Evolutionary conservation across 2,329 filamentous ascomycete species (phyloP), one percentile per base, ranked within the genome.

Genomic region (Paecilomyces sp.): DNA sequence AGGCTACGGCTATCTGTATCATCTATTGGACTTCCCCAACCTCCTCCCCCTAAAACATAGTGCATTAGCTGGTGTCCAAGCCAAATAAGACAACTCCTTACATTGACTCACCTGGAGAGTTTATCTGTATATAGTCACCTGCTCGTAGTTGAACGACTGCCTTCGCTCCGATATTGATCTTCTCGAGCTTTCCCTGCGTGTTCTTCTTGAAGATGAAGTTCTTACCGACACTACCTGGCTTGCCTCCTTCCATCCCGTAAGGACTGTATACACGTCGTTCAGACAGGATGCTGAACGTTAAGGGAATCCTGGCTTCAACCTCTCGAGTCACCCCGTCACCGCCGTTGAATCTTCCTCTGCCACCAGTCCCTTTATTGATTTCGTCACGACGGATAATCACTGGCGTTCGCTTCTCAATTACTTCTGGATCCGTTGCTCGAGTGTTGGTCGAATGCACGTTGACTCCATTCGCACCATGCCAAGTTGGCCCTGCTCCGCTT

Each of bases 391-490:
- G 79, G 55, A 92, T 73, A 5, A 92, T 76, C 1, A 90, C 87
- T 0, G 88, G 88, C 67, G 91, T 91, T 3, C 88, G 77, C 24
- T 87, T 79, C 75, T 91, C 89, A 65, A 91, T 89, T 8, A 91
- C 83, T 70, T 92, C 89, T 0, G 86, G 81, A 70, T 92, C 88
- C 0, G 89, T 91, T 68, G 91, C 91, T 22, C 88, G 82, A 1
- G 88, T 92, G 71, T 92, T 92, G 6, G 89, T 91, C 86, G 91
- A 91, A 75, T 91, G 88, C 7, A 84, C 87, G 70, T 91, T 88
- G 34, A 91, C 88, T 22, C 88, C 88, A 64, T 79, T 84, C 8
- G 87, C 87, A 30, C 88, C 88, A 62, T 88, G 80, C 88, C 89
- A 92, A 13, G 80, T 80, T 0, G 85, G 82, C 0, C 89, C 88